Evolutionary conservation across 495 filamentous ascomycete species (phyloP), one percentile per base, ranked within the genome.

Genomic region (Penicillium alfredii): DNA sequence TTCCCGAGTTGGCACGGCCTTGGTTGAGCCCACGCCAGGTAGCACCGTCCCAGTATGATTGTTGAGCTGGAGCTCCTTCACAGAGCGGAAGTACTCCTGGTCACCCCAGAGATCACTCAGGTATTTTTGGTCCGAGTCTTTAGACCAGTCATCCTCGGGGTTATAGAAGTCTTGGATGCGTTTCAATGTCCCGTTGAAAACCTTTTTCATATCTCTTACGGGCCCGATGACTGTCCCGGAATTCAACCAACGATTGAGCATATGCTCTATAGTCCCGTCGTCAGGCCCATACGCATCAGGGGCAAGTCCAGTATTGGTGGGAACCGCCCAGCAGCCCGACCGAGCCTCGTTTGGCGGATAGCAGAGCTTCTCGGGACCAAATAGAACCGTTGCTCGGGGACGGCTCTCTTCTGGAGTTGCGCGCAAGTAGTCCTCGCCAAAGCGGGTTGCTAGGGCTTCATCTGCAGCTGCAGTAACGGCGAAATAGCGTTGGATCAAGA

Each of bases 71-170:
- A n/a, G n/a, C n/a, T n/a, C n/a, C n/a, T n/a, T 41, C 4, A 27
- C 33, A 2, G 33, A 38, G 12, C 44, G 44, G 17, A 20, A 32
- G 25, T 30, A 47, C 22, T 47, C 44, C 20, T 47, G 44, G 4
- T 34, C 34, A 6, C 44, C 44, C 44, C 44, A 47, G 15, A 47
- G 23, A 35, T 47, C 38, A 23, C 44, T 47, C 39, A 47, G 33
- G 24, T 47, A 47, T 22, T 28, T 38, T 9, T 47, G 44, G 18
- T 47, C 44, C 7, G 44, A 47, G 25, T 47, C 44, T 93, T n/a
- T n/a, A n/a, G n/a, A n/a, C n/a, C n/a, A n/a, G n/a, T n/a, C n/a
- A n/a, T n/a, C n/a, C n/a, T n/a, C n/a, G n/a, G 38, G 33, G 30
- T 42, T 30, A 32, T 47, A 47, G 13, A 18, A 21, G 3, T 25